Evolutionary conservation across 2,329 filamentous ascomycete species (phyloP), one percentile per base, ranked within the genome.

Genomic region (Huntiella moniliformis): DNA sequence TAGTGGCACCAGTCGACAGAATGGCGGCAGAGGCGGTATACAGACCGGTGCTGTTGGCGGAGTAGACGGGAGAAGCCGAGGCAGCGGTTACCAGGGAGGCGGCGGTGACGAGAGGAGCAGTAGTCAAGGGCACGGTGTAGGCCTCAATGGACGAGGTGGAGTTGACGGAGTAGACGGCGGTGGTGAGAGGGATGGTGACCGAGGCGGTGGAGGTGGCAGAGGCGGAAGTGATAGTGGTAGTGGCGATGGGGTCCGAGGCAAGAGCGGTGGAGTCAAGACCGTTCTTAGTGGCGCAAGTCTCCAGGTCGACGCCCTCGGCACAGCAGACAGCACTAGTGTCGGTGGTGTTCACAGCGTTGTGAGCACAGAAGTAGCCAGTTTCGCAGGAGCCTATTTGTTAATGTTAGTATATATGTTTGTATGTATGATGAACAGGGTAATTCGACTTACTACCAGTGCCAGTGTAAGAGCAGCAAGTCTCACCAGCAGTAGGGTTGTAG

Each of bases 341-440:
- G 22, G 46, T 41, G 2, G 35, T 35, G 33, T 60, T 58, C 38
- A 58, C 54, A 44, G 59, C 57, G 56, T 76, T 67, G 52, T 67
- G 63, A n/a, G 71, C 67, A 63, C 76, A 79, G 64, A 71, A 79
- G 63, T 70, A 79, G 42, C 71, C 73, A 12, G 60, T 57, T 31
- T 73, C 67, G 57, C 75, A 79, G 31, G 74, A 72, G 59, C 74
- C 73, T 77, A 44, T 6, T 3, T 3, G 17, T 41, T n/a, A 35
- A 36, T 38, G 48, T 51, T 37, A 51, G 47, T 40, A 31, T 15
- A 16, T 43, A 12, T 18, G 6, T 44, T 4, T 12, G 10, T 11
- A 44, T 44, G 15, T 28, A 36, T 6, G 11, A 15, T 15, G 17
- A 28, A 36, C 15, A 17, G 35, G 5, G 12, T 4, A 44, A 15